Base-by-base conservation (phyloP, 164 flowering plant genomes). In the Tetrastigma voinierianum region DNA sequence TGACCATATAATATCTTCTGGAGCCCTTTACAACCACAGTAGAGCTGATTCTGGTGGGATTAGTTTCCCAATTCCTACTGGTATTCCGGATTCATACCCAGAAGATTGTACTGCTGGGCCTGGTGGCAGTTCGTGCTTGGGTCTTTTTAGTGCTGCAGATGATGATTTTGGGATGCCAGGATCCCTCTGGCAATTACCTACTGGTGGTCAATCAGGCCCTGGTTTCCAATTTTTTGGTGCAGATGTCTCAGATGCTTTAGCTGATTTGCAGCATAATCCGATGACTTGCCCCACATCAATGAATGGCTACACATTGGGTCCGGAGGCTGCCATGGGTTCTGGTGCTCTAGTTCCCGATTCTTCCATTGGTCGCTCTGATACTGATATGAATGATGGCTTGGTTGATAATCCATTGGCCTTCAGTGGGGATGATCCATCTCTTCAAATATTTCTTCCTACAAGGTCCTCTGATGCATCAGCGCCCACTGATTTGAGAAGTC, bases 371-470 rank as follows among this genome's bases (percentile, higher is more conserved):
- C 85, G 46, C 7, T 44, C 86, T 57, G 75, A 74, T 64, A 46
- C 78, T 47, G 80, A 80, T 52, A 65, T 80, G 8, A 82, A 77
- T 76, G 84, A 75, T 72, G 79, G 85, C 47, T 75, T 92, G 70
- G 91, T 89, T 62, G 91, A 86, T 72, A 90, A 90, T 75, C 86
- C 93, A 13, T 66, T 87, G 71, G 86, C 90, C 16, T 87, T 88
- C 76, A 82, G 78, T 62, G 78, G 83, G 62, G 88, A 84, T 46
- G 97, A 92, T 68, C 97, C 98, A 13, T 84, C 96, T 10, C 87
- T 96, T 67, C 98, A 93, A 67, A 76, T 89, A 51, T 93, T 90
- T 78, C 93, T 89, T 74, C 96, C 97, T 57, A 81, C 93, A 11
- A 77, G 77, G 61, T 90, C 95, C n/a, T 76, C 89, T 44, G 84